Base-by-base conservation (phyloP, 768 basidiomycete genomes). In the Candolleomyces aberdarensis region DNA sequence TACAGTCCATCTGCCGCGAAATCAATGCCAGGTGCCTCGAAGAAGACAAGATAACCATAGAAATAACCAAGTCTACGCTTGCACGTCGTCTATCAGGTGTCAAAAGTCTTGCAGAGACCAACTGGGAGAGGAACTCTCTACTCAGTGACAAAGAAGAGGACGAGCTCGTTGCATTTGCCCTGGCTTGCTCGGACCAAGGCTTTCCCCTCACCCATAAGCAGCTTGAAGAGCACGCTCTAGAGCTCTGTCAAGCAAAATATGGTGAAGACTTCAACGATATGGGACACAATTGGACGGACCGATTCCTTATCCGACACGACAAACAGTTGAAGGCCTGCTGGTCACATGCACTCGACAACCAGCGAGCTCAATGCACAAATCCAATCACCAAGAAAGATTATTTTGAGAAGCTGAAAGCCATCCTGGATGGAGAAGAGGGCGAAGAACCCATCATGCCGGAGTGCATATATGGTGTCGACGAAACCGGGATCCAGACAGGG, bases 381-480 rank as follows among this genome's bases (percentile, higher is more conserved):
- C 41, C 41, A 11, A n/a, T n/a, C 11, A 43, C 41, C 1, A 43
- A 43, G 41, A 43, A 43, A n/a, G 41, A 43, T n/a, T 43, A 43
- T n/a, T 43, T 43, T 5, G 5, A 43, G 5, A 43, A 43, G 41
- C 41, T 43, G 11, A 43, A n/a, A 13, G 41, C 41, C n/a, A 5
- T 43, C 11, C 41, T 13, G n/a, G 13, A 43, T 13, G 41, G 41
- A 13, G 41, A 43, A 43, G 41, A n/a, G 11, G 41, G 41, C 11
- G 5, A 43, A 11, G 41, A 43, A 3, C 26, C 26, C 26, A 26
- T 26, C 26, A 26, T 26, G 26, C 59, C 55, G 2, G 70, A 75
- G 53, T 65, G 69, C 36, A 69, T 71, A 10, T 78, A 73, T 61
- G 75, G 68, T 2, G 63, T 64, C 15, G 76, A 80, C 63, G 72